Conservation (phyloP, 352 stramenopile species). For the Phytophthora fragariae region DNA sequence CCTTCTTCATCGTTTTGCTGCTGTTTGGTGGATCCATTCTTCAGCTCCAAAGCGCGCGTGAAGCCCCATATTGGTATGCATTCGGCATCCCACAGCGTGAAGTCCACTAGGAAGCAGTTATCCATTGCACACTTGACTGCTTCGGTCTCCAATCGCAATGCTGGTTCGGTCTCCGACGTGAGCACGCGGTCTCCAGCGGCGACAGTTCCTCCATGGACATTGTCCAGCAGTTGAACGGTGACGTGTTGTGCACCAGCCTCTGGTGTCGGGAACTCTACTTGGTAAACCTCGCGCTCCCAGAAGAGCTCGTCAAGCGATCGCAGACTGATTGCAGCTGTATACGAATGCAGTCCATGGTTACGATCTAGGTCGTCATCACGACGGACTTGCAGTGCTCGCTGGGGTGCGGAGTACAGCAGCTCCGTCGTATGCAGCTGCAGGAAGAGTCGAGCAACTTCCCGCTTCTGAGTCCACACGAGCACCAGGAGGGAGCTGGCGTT, state of each 20-base stretch:
- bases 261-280: slow-evolving; percentile 41
- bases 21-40: background rate
- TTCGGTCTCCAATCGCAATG: slow-evolving; percentile 46
- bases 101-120: slow-evolving; percentile 58
- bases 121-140: slow-evolving; percentile 51
- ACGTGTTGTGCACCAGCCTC: slow-evolving; percentile 10
- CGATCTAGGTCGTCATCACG: slow-evolving; percentile 52
- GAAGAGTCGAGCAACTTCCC: slow-evolving; percentile 55
- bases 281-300: slow-evolving; percentile 66
- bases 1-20: slow-evolving; percentile 18
- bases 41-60: slow-evolving; percentile 41
- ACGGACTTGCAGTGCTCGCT: slow-evolving; percentile 41
- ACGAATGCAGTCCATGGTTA: slow-evolving; percentile 54
- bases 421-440: slow-evolving; percentile 61
- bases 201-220: slow-evolving; percentile 31
- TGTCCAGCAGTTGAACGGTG: slow-evolving; percentile 44
- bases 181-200: slow-evolving; percentile 53
- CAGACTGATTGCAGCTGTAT: slow-evolving; percentile 55
- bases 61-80: slow-evolving; percentile 62
- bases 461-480: slow-evolving; percentile 56
- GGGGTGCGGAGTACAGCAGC: slow-evolving; percentile 50
- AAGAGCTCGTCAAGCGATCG: slow-evolving; percentile 49
- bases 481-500: slow-evolving; percentile 51
- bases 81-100: slow-evolving; percentile 61
- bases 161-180: slow-evolving; percentile 30